Evolutionary conservation across 306 rosid species (phyloP), one percentile per base, ranked within the genome.

Genomic region (Mimosa pudica): DNA sequence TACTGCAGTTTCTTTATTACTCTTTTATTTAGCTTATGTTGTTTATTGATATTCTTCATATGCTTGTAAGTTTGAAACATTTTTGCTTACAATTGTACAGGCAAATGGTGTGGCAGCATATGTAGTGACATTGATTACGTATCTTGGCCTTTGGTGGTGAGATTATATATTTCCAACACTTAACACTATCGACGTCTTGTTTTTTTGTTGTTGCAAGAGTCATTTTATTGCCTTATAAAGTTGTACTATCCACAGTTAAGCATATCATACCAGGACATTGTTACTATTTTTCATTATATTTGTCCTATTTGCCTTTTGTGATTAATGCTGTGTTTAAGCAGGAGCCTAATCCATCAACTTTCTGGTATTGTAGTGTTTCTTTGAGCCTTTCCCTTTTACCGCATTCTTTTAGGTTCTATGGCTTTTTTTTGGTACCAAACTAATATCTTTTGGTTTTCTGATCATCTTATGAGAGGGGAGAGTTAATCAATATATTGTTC

Each of bases 91-190:
- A 4, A 4, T 82, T 82, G 44, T 80, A 57, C 86, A 94, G 98
- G 99, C 94, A 8, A 95, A 95, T 76, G 99, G 99, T 38, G 67
- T 93, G 72, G 85, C 85, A 0, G 96, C 99, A 6, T 95, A 95
- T 80, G 33, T 83, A 35, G 88, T 92, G 82, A 95, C 98, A 2
- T 71, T 95, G 83, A 42, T 82, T 71, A 89, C 98, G 41, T 91
- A 95, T 67, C 35, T 88, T 79, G 91, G 86, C 63, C 94, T 95
- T 80, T 95, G 99, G 99, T 85, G 98, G 93, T 92, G 73, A 83
- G 86, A 71, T 67, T 35, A 17, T 61, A 61, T 20, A 60, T 60
- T 20, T 61, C 49, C 48, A 52, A 58, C 42, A 48, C 62, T 42
- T 44, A 38, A 10, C 12, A 6, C 52, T 24, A 24, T 24, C 30